phyloP scores from a whole-genome alignment of 257 asterid genomes.

The Nicotiana knightiana region DNA sequence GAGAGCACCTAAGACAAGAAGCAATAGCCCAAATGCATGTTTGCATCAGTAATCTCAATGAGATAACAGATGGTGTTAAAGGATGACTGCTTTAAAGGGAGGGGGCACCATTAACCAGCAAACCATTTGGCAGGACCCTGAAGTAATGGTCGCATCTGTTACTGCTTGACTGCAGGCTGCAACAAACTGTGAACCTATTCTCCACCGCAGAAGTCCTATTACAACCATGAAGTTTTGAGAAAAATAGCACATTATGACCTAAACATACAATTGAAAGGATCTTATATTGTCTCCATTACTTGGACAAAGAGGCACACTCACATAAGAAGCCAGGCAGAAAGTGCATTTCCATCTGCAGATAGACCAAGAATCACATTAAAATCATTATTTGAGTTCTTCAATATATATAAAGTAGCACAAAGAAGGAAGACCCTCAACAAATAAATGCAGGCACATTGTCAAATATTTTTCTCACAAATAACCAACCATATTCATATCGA shows the following conservation, averaged over 20 bases:
- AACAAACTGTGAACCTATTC: neutral
- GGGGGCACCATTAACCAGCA: neutral
- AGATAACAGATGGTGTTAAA: neutral
- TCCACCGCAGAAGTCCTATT: neutral
- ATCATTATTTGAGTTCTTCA: neutral
- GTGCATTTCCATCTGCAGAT: constrained; percentile 2
- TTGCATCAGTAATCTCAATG: neutral
- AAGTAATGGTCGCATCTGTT: neutral
- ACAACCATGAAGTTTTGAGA: neutral
- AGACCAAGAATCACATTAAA: neutral
- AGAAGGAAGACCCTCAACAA: neutral
- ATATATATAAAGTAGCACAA: neutral
- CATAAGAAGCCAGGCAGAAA: neutral
- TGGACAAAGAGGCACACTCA: neutral
- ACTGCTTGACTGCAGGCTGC: neutral
- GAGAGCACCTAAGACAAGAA: neutral
- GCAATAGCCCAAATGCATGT: neutral
- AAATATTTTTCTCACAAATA: neutral
- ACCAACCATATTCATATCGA: neutral
- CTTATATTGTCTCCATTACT: neutral
- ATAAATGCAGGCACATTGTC: neutral
- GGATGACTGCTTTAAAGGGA: neutral
- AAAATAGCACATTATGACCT: neutral
- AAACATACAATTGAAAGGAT: neutral
- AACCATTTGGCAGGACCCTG: constrained; percentile 1